Percentiles rank a stretch among this genome's conserved stretches.
phyloP scores from a whole-genome alignment of 2,329 filamentous ascomycete genomes.

The Diaporthe longicolla region DNA sequence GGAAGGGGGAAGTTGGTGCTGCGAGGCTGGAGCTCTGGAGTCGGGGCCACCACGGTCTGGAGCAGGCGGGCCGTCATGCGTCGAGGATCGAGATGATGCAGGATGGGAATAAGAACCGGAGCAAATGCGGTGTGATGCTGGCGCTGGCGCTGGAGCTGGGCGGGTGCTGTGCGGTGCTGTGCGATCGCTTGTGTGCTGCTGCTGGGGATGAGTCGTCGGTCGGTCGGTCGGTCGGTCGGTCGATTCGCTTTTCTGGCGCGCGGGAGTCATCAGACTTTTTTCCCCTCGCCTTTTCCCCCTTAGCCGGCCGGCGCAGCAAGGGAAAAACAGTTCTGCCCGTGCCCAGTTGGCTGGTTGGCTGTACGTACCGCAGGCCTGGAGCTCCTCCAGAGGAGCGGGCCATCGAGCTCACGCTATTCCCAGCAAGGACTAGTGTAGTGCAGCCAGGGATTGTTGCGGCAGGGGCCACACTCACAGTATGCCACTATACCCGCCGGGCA shows the following conservation, averaged over 20 bases:
- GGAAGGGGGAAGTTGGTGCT: constrained; percentile 4
- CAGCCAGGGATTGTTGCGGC: background rate
- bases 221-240: constrained; percentile 35
- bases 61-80: constrained; percentile 30
- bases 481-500: background rate
- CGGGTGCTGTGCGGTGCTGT: constrained; percentile 13
- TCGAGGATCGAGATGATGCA: constrained; percentile 32
- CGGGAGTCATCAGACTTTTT: constrained; percentile 41
- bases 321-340: constrained; percentile 16
- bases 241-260: constrained; percentile 33
- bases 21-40: constrained; percentile 16
- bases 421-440: background rate
- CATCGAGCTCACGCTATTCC: background rate
- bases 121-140: constrained; percentile 35
- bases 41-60: constrained; percentile 15
- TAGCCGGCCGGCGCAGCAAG: constrained; percentile 30
- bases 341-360: constrained; percentile 4
- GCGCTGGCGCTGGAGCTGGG: constrained; percentile 17
- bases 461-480: background rate
- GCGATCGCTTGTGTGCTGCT: constrained; percentile 32
- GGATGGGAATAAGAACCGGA: constrained; percentile 23
- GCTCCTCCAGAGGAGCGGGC: constrained; percentile 4
- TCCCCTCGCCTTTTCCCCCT: background rate
- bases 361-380: background rate
- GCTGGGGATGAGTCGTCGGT: constrained; percentile 33